A percentile compares a stretch with the other conserved stretches of the same genome.
Evolutionary conservation across 495 filamentous ascomycete species (phyloP).

Genomic region (Trichoderma orchidacearum): DNA sequence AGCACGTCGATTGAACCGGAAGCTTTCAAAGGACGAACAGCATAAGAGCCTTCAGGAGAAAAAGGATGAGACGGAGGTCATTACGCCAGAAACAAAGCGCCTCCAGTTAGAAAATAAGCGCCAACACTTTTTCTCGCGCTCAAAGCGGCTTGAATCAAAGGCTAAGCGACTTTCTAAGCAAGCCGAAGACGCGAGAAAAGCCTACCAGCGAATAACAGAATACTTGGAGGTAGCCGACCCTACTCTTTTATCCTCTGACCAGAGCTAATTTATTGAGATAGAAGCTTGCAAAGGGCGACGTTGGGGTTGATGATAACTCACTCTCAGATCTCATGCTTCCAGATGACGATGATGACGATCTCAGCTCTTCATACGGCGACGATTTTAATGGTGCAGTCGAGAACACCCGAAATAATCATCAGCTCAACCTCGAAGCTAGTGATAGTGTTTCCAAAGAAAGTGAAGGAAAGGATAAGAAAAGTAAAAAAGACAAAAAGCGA

Average conservation of each 20-base stretch:
- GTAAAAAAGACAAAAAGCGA: no score
- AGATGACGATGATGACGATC: no score
- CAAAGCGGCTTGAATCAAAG: slow-evolving; percentile 16
- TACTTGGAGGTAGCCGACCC: slow-evolving; percentile 10
- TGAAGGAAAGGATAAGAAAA: not conserved
- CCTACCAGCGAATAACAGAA: slow-evolving; percentile 11
- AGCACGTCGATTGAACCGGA: not conserved
- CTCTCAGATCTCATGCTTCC: no score
- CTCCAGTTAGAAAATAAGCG: not conserved
- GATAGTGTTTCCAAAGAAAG: slow-evolving; percentile 3
- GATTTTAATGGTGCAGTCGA: no score
- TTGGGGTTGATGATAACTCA: no score
- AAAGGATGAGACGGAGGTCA: not conserved
- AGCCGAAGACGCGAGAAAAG: slow-evolving; percentile 7
- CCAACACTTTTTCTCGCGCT: not conserved
- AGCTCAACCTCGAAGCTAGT: no score
- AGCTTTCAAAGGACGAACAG: not conserved
- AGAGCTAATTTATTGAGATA: no score
- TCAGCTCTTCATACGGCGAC: no score
- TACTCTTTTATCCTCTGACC: slow-evolving; percentile 9
- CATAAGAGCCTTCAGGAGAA: no score
- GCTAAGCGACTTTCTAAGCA: slow-evolving; percentile 10
- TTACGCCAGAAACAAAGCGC: not conserved
- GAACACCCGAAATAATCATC: no score
- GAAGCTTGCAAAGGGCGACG: no score